Percentiles rank a stretch among this genome's conserved stretches.
These are phyloP conservation scores for Agarophyton chilense DNA, from an alignment of 23 red algal genomes.

Conservation along the genomic window DNA sequence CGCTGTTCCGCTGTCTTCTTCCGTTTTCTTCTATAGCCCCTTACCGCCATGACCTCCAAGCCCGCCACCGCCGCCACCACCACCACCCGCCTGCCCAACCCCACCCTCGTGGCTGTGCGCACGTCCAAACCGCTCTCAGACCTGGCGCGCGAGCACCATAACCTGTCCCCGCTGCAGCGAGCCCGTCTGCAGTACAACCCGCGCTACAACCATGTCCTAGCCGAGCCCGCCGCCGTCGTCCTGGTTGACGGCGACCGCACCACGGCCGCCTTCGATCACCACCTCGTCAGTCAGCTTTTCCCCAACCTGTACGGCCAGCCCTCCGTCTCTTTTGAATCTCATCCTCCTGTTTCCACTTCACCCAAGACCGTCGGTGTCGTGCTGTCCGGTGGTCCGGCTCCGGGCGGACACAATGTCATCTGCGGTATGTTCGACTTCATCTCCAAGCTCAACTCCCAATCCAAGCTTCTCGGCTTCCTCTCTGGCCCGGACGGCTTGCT, in stretches of 20 bases:
- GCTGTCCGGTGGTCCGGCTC: constrained; percentile 90
- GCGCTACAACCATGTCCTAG: constrained; percentile 62
- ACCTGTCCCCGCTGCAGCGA: constrained; percentile 70
- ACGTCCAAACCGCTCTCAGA: constrained; percentile 12
- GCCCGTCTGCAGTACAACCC: constrained; percentile 77
- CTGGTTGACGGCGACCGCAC: constrained; percentile 66
- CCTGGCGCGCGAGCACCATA: neutral
- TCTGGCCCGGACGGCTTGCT: constrained; percentile 85
- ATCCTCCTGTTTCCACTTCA: constrained; percentile 14
- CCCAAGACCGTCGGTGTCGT: constrained; percentile 86
- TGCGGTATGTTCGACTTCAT: constrained; percentile 89
- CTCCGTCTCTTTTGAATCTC: constrained; percentile 42
- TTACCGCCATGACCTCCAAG: neutral
- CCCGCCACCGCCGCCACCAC: neutral
- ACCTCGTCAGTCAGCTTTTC: constrained; percentile 70
- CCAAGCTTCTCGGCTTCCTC: constrained; percentile 82
- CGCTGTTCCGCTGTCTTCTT: neutral
- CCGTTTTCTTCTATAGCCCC: neutral
- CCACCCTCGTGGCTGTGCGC: neutral
- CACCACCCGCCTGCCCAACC: neutral
- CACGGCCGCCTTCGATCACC: constrained; percentile 56
- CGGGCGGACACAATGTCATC: constrained; percentile 98
- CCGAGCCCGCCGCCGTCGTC: constrained; percentile 23
- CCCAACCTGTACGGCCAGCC: constrained; percentile 91
- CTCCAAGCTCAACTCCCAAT: constrained; percentile 67